Evolutionary conservation across 192 early-diverging fungal species (phyloP).

Genomic region (Backusella luteola): DNA sequence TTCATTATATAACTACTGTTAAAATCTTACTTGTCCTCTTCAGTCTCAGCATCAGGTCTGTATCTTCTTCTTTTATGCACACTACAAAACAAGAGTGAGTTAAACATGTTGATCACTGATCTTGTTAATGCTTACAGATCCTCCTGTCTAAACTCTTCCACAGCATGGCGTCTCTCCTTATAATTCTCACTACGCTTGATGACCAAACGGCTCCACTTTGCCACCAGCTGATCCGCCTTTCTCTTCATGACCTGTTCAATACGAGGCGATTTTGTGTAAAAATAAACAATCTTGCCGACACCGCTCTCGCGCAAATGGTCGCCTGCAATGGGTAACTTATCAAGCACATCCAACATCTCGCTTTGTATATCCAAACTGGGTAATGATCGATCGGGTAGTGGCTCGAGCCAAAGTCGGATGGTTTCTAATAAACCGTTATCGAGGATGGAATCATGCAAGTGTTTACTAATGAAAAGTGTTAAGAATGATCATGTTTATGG

Average conservation of each 20-base stretch:
- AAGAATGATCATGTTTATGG: background rate
- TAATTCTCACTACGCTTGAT: constrained; percentile 75
- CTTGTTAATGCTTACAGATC: constrained; percentile 24
- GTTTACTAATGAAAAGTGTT: constrained; percentile 37
- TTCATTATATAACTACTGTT: background rate
- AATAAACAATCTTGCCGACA: constrained; percentile 83
- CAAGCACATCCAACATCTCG: constrained; percentile 69
- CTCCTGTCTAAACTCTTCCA: constrained; percentile 33
- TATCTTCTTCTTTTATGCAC: constrained; percentile 25
- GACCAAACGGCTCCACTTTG: constrained; percentile 86
- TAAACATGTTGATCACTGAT: no score
- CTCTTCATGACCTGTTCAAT: constrained; percentile 67
- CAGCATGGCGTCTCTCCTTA: constrained; percentile 45
- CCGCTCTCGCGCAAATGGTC: constrained; percentile 79
- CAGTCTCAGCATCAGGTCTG: constrained; percentile 15
- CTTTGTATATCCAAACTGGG: constrained; percentile 88
- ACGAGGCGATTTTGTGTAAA: constrained; percentile 86
- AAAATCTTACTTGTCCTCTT: constrained; percentile 20
- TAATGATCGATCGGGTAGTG: constrained; percentile 82
- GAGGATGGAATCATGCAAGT: constrained; percentile 70
- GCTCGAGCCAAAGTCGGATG: constrained; percentile 89
- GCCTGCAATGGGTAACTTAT: constrained; percentile 68
- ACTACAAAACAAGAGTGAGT: background rate
- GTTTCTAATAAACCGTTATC: constrained; percentile 85
- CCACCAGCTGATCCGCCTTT: constrained; percentile 75